These are phyloP conservation scores for Saccharomycopsis microspora DNA, from an alignment of 805 yeast genomes.

Conservation along the genomic window DNA sequence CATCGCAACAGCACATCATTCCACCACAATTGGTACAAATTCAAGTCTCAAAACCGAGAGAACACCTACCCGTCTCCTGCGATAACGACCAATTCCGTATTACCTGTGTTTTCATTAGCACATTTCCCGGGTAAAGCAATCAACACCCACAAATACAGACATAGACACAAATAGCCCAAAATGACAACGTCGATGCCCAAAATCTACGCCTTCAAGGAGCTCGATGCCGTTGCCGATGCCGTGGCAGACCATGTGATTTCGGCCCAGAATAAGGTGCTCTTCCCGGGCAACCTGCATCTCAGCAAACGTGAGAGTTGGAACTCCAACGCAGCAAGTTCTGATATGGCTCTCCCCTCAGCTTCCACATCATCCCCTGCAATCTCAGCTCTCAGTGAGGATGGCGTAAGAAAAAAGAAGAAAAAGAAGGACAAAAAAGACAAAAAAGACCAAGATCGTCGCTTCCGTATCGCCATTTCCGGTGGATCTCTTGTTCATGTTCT, in stretches of 20 bases:
- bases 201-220: conserved; percentile 85
- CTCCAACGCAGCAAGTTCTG: not conserved
- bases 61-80: too few species aligned
- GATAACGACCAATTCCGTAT: too few species aligned
- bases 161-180: not conserved
- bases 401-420: conserved; percentile 4
- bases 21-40: too few species aligned
- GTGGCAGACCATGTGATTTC: conserved; percentile 90
- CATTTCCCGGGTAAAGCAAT: too few species aligned
- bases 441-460: conserved; percentile 54
- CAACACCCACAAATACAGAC: too few species aligned
- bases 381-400: not conserved
- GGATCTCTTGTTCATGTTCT: conserved; percentile 85
- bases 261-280: conserved; percentile 70
- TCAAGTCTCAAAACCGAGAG: too few species aligned
- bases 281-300: conserved; percentile 4
- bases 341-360: not conserved
- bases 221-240: conserved; percentile 87
- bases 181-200: conserved; percentile 94
- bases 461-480: conserved; percentile 86
- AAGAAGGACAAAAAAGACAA: conserved; percentile 27
- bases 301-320: conserved; percentile 17
- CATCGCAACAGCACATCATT: too few species aligned
- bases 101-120: too few species aligned
- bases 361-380: conserved; percentile 1